Conservation (phyloP, 768 basidiomycete genomes). For the Rhizopogon vinicolor region DNA sequence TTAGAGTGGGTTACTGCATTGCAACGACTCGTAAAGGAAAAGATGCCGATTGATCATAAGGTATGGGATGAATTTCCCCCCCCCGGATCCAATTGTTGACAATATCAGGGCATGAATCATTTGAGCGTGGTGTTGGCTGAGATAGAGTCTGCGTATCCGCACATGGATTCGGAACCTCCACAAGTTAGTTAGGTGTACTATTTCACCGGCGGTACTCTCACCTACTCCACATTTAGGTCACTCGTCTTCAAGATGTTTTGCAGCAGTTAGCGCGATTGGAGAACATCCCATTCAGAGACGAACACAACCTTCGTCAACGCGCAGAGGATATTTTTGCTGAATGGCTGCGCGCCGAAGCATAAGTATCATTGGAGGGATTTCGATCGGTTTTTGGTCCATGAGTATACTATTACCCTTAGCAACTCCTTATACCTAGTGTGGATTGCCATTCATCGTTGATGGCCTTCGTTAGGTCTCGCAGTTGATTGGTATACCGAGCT, state of each 20-base stretch:
- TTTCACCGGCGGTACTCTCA: background rate
- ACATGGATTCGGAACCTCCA: slow-evolving; percentile 2
- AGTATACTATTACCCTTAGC: background rate
- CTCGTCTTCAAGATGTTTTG: slow-evolving; percentile 14
- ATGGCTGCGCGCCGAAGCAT: slow-evolving; percentile 5
- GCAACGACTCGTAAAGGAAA: slow-evolving; percentile 28
- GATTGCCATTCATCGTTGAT: slow-evolving; percentile 32
- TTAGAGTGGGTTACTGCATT: slow-evolving; percentile 15
- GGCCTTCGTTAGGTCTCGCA: background rate
- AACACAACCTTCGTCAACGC: slow-evolving; percentile 19
- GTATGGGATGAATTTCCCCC: slow-evolving; percentile 7
- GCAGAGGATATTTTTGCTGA: slow-evolving; percentile 11
- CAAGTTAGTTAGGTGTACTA: slow-evolving; percentile 12
- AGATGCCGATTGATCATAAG: slow-evolving; percentile 11
- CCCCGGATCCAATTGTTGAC: background rate
- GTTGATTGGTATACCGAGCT: background rate
- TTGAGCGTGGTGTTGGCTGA: slow-evolving; percentile 25
- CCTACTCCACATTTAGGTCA: slow-evolving; percentile 10
- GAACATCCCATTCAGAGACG: slow-evolving; percentile 27
- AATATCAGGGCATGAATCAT: slow-evolving; percentile 18
- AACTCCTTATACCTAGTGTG: background rate
- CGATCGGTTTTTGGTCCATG: background rate
- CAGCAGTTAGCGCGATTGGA: slow-evolving; percentile 20
- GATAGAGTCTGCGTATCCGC: slow-evolving; percentile 21
- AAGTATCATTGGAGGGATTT: background rate